Base-by-base conservation (phyloP, 768 basidiomycete species). In the Boletus tylopilopsis region DNA sequence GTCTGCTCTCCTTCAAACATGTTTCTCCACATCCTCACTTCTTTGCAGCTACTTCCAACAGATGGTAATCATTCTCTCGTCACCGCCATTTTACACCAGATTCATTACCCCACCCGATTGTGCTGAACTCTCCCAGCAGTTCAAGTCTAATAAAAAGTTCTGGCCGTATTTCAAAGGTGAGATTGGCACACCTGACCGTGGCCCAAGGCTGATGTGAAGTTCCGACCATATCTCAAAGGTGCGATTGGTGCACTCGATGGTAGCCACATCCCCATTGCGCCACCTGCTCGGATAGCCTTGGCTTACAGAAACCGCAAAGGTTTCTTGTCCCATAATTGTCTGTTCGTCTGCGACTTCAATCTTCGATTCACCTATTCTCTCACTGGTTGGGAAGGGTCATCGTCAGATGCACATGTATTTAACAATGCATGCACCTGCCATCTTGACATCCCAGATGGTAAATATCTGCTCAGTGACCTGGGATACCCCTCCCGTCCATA, bases 371-470 rank as follows among this genome's bases (percentile, higher is more conserved):
- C 60, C 6, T 77, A 75, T 54, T 37, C 72, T 6, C 51, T 71
- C 4, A 67, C 61, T 47, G 71, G 73, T 1, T 75, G 70, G 68
- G 74, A 77, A 35, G 74, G 74, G 0, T 68, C 64, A 30, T 61
- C 62, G 5, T 59, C 72, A 4, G 71, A 76, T 64, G 55, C 63
- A 15, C 6, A 4, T 2, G 8, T 42, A 1, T 42, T 16, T 29
- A 12, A 7, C 5, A 40, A 69, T 57, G 66, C 70, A 5, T 55
- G 56, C 3, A 2, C 49, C 1, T 38, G 43, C 6, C 65, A 68
- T 50, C 60, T 76, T 25, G 4, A 25, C 1, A 68, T 75, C 34
- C 64, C 70, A 2, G 35, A 45, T 4, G 68, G 67, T 4, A 64
- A 63, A 37, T 73, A 62, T 38, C 69, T 68, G 42, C 56, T 75